Conservation (phyloP, 192 early-diverging fungal genomes). For the Oehlia diaphana region DNA sequence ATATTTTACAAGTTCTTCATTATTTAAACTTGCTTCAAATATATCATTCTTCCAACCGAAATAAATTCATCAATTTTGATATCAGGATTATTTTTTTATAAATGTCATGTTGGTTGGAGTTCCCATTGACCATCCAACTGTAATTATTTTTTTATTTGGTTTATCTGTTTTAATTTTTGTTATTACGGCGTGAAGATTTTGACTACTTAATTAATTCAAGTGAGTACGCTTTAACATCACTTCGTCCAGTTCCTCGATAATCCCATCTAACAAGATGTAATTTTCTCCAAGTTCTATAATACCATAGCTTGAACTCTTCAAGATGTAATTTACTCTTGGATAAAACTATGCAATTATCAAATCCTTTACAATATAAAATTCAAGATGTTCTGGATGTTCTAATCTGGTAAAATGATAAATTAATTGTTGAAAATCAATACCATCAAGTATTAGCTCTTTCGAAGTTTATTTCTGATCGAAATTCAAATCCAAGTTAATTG, state of each 20-base stretch:
- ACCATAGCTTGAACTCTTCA: neutral
- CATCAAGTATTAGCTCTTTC: too few species aligned
- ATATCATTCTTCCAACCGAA: neutral
- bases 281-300: neutral
- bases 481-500: too few species aligned
- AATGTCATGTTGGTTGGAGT: neutral
- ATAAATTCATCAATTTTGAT: neutral
- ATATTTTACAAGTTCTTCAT: neutral
- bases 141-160: neutral
- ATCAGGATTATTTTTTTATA: too few species aligned
- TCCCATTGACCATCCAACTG: too few species aligned
- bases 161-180: neutral
- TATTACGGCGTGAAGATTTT: neutral
- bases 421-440: too few species aligned
- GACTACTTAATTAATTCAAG: neutral
- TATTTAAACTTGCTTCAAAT: neutral
- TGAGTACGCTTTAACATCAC: neutral
- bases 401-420: too few species aligned
- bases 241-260: neutral
- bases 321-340: too few species aligned
- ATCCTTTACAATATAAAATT: too few species aligned
- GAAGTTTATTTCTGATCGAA: too few species aligned
- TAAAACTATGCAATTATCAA: too few species aligned
- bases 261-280: neutral
- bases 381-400: too few species aligned